Evolutionary conservation across 2,329 filamentous ascomycete genomes (phyloP).

Genomic region (Metarhizium humberi): DNA sequence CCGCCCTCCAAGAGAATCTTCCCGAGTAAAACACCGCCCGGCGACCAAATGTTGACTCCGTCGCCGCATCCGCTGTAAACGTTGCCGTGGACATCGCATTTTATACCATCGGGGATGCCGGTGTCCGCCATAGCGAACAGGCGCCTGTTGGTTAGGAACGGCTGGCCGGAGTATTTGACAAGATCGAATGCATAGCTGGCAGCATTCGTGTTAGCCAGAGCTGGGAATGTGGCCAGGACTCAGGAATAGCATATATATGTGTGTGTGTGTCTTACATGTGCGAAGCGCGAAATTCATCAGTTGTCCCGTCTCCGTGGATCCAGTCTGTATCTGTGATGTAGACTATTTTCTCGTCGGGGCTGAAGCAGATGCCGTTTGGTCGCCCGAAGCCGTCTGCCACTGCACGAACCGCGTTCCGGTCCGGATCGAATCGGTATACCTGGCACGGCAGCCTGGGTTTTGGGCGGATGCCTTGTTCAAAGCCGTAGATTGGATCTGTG

Average conservation of each 20-base stretch:
- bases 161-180: conserved; percentile 14
- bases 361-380: conserved; percentile 37
- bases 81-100: conserved; percentile 35
- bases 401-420: conserved; percentile 27
- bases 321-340: conserved; percentile 36
- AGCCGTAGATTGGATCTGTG: conserved; percentile 40
- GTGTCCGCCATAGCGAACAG: conserved; percentile 40
- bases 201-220: background rate
- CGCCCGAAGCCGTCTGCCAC: conserved; percentile 38
- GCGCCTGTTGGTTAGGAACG: conserved; percentile 35
- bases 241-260: background rate
- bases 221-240: background rate
- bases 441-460: conserved; percentile 33
- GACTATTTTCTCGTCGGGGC: conserved; percentile 31
- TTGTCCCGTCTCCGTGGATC: conserved; percentile 23
- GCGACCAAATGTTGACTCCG: conserved; percentile 38
- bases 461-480: conserved; percentile 35
- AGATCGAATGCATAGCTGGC: conserved; percentile 27
- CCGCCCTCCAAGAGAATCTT: conserved; percentile 32
- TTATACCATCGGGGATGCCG: conserved; percentile 38
- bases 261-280: conserved; percentile 16
- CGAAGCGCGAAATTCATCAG: conserved; percentile 13
- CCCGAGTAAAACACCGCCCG: conserved; percentile 34
- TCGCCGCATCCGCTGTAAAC: conserved; percentile 41
- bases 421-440: conserved; percentile 37